These are phyloP conservation scores for Psidium guajava DNA, from an alignment of 345 rosid species.

Conservation along the genomic window DNA sequence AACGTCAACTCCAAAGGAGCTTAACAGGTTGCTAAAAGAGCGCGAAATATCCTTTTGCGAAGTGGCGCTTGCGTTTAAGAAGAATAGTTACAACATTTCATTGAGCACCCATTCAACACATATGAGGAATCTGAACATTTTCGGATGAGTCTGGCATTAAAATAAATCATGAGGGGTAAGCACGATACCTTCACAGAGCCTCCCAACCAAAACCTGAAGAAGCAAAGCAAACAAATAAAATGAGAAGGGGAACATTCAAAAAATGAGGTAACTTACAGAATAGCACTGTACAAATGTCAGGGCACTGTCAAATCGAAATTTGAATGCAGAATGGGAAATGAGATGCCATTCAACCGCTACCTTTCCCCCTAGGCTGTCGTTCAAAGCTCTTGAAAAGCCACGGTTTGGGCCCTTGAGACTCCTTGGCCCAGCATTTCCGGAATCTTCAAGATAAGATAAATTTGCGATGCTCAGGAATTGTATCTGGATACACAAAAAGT, in stretches of 20 bases:
- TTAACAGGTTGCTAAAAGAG: no score
- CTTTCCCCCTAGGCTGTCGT: conserved; percentile 78
- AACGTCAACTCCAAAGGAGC: no score
- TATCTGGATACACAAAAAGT: background rate
- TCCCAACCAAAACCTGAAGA: conserved; percentile 81
- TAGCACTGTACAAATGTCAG: background rate
- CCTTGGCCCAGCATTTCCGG: conserved; percentile 65
- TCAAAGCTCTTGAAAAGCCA: conserved; percentile 85
- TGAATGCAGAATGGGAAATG: background rate
- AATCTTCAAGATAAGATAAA: conserved; percentile 34
- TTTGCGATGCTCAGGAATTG: background rate
- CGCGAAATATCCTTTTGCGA: no score
- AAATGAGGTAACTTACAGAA: background rate
- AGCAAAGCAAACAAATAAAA: background rate
- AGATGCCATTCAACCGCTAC: conserved; percentile 18
- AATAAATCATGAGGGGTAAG: background rate
- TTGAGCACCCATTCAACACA: background rate
- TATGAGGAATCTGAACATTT: background rate
- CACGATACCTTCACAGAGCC: conserved; percentile 70
- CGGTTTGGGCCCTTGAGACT: conserved; percentile 55
- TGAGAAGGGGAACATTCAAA: background rate
- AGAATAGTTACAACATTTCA: background rate
- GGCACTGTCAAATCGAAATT: background rate
- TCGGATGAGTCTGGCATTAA: background rate
- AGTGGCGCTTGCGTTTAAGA: no score